phyloP scores from a whole-genome alignment of 192 early-diverging fungal species.

The Umbelopsis isabellina region DNA sequence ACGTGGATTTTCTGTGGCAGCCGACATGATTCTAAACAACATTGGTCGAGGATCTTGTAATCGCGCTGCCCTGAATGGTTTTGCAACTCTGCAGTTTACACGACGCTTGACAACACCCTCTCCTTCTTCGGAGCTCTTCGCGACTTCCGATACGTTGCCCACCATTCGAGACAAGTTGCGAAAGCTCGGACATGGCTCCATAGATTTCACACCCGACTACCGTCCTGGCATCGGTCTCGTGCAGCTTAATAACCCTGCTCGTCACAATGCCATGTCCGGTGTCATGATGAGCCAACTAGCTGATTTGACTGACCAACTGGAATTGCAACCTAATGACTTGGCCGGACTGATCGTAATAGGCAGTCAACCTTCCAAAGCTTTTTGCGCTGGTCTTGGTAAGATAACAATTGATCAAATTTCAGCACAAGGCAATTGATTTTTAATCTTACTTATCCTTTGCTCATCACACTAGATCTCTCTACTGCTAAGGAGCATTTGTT shows the following conservation, averaged over 20 bases:
- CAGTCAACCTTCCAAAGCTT: conserved; percentile 38
- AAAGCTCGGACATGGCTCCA: conserved; percentile 43
- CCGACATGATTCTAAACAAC: not conserved
- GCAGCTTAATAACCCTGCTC: conserved; percentile 44
- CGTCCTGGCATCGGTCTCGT: conserved; percentile 49
- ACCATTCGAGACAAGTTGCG: conserved; percentile 30
- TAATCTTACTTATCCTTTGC: not conserved
- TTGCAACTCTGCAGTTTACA: not conserved
- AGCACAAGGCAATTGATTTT: not conserved
- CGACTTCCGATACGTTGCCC: not conserved
- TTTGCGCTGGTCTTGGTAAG: conserved; percentile 57
- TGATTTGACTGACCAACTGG: conserved; percentile 53
- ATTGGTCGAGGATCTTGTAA: too few relatives aligned
- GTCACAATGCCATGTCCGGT: conserved; percentile 60
- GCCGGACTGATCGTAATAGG: conserved; percentile 51
- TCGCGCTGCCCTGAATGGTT: not conserved
- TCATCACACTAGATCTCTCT: conserved; percentile 45
- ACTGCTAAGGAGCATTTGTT: conserved; percentile 53
- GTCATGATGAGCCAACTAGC: conserved; percentile 68
- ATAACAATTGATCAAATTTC: not conserved
- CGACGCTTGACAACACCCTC: not conserved
- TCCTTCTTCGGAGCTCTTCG: not conserved
- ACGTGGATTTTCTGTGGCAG: not conserved
- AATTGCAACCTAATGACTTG: conserved; percentile 32
- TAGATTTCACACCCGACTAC: conserved; percentile 41